Percentiles rank a stretch among this genome's conserved stretches.
These are phyloP conservation scores for Hemileccinum impolitum DNA, from an alignment of 768 basidiomycete genomes.

Conservation along the genomic window DNA sequence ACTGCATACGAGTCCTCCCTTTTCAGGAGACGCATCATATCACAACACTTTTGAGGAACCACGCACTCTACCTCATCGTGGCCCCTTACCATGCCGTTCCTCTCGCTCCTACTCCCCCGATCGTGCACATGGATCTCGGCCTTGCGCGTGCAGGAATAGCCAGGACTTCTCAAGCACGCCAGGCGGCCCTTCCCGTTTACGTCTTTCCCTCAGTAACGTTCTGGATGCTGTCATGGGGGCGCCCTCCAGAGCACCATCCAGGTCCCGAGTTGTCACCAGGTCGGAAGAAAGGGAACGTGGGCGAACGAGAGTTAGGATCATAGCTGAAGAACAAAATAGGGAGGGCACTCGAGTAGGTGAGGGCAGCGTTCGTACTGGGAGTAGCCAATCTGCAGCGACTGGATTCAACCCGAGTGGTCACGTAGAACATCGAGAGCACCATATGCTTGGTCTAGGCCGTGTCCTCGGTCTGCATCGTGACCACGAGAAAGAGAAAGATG, in stretches of 20 bases:
- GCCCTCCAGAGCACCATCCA: slow-evolving; percentile 13
- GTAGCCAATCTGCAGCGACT: background rate
- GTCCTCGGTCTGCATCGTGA: slow-evolving; percentile 19
- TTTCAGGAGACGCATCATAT: slow-evolving; percentile 12
- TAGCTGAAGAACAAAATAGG: background rate
- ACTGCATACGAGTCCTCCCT: background rate
- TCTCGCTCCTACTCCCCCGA: slow-evolving; percentile 5
- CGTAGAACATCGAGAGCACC: slow-evolving; percentile 12
- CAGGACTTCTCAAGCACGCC: slow-evolving; percentile 1
- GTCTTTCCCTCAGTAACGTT: slow-evolving; percentile 15
- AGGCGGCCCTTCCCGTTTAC: slow-evolving; percentile 15
- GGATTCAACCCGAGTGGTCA: background rate
- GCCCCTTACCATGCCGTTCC: background rate
- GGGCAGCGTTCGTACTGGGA: background rate
- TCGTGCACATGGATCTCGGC: background rate
- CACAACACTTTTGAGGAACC: slow-evolving; percentile 34
- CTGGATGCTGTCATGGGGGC: slow-evolving; percentile 19
- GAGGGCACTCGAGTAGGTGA: background rate
- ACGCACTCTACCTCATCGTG: background rate
- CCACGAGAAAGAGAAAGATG: slow-evolving; percentile 10
- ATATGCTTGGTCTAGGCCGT: slow-evolving; percentile 36
- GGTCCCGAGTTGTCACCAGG: slow-evolving; percentile 28
- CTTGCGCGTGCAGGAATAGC: background rate
- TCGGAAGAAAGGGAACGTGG: slow-evolving; percentile 34
- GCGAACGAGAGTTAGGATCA: slow-evolving; percentile 16